Evolutionary conservation across 805 yeast species (phyloP), one percentile per base, ranked within the genome.

Genomic region (Jamesozyma spencerorum): DNA sequence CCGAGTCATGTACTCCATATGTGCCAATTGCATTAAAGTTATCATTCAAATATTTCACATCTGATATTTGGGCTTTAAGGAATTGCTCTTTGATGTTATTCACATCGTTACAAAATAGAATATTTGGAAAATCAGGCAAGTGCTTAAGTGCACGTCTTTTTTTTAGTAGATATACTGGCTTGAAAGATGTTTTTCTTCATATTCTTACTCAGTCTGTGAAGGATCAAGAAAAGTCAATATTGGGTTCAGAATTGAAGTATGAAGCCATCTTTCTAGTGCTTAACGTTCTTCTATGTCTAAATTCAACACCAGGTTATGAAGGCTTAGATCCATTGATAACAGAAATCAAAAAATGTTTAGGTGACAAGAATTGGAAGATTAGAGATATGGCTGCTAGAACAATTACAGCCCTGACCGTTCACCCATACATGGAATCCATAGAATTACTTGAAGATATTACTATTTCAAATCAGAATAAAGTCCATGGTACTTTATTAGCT

Each of bases 71-170:
- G 97, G 78, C 95, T 0, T 72, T 90, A 20, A 71, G 95, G 54
- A 90, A 90, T 57, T 85, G 97, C 59, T 86, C 95, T 0, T 82
- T 88, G 15, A 92, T 90, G 97, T 68, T 90, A 31, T 90, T 87
- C 57, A 80, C 94, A 1, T 79, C 95, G 0, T 61, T 90, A 32
- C 92, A 85, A 52, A 81, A 80, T 44, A 70, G 90, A 44, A 54
- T 92, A 4, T 88, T 90, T 61, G 94, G 94, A 1, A 73, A 71
- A 57, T 41, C 49, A 29, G 63, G 63, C 13, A 68, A 68, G 44
- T 58, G 55, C 40, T 45, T 67, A 44, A 69, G 80, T 19, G 81
- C 92, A 0, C 68, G 81, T 37, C 62, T 79, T 11, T 88, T 90
- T 54, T 90, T 90, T 57, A 65, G 79, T 2, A 73, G 75, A 43